Conservation (phyloP, 2,329 filamentous ascomycete species). For the Fusarium coffeatum region DNA sequence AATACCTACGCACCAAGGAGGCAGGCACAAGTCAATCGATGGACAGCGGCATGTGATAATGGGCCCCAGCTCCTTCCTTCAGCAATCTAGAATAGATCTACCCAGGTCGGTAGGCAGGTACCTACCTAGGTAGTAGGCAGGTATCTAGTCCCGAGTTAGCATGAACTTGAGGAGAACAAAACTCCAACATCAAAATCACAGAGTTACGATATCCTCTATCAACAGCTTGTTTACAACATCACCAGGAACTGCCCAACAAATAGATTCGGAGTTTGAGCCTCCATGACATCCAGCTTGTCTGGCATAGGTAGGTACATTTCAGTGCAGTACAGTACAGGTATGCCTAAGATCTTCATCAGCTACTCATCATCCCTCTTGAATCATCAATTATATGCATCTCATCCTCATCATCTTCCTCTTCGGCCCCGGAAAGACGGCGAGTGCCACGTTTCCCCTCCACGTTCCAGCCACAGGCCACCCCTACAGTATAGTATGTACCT, state of each 20-base stretch:
- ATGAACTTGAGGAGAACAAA: neutral
- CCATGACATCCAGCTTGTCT: neutral
- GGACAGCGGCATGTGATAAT: constrained; percentile 41
- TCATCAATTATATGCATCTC: neutral
- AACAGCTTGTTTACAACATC: neutral
- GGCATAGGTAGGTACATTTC: neutral
- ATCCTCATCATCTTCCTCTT: neutral
- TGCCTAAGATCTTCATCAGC: neutral
- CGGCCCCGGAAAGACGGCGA: neutral
- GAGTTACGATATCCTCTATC: neutral
- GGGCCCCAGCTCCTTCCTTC: constrained; percentile 6
- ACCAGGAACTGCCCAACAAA: neutral
- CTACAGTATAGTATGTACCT: neutral
- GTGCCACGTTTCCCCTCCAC: neutral
- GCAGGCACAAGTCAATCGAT: constrained; percentile 1
- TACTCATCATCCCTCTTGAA: neutral
- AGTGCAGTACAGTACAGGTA: neutral
- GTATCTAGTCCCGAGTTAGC: neutral
- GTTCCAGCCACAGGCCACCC: neutral
- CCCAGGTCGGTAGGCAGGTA: too few species aligned
- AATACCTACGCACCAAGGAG: neutral
- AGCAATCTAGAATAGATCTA: neutral
- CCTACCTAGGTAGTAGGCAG: too few species aligned
- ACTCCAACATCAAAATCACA: neutral
- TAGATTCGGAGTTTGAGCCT: too few species aligned